These are phyloP conservation scores for Leucogyrophana mollusca DNA, from an alignment of 768 basidiomycete species.

Conservation along the genomic window DNA sequence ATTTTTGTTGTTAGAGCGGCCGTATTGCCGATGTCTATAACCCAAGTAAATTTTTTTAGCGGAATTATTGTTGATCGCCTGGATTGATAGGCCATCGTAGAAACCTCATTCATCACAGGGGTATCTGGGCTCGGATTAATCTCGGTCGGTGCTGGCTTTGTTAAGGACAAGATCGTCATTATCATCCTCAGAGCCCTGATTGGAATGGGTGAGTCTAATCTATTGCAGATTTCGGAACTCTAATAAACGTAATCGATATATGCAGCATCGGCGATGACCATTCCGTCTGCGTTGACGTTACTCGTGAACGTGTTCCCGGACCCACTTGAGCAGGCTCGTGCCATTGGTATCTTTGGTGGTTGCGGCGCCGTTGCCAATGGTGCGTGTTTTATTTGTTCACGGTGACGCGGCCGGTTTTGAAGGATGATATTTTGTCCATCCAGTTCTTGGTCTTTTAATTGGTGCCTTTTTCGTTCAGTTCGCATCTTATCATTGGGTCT, in stretches of 20 bases:
- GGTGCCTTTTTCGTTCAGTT: conserved; percentile 43
- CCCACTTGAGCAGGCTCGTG: conserved; percentile 42
- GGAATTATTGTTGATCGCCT: no score
- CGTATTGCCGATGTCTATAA: background rate
- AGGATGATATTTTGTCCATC: background rate
- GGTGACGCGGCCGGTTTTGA: background rate
- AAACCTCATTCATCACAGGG: conserved; percentile 38
- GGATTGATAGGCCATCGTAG: conserved; percentile 10
- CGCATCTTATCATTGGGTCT: conserved; percentile 46
- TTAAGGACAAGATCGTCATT: conserved; percentile 39
- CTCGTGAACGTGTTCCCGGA: conserved; percentile 45
- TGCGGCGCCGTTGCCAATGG: conserved; percentile 47
- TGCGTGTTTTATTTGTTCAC: no score
- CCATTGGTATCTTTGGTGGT: conserved; percentile 46
- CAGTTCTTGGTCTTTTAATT: conserved; percentile 42
- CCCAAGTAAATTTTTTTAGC: background rate
- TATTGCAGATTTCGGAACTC: background rate
- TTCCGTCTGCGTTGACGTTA: conserved; percentile 40
- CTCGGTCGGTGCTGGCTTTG: conserved; percentile 40
- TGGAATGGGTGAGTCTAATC: conserved; percentile 32
- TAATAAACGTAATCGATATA: background rate
- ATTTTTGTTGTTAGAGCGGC: background rate
- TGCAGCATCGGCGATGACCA: conserved; percentile 39
- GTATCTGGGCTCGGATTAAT: conserved; percentile 35
- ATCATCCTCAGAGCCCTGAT: conserved; percentile 45